phyloP scores from a whole-genome alignment of 345 rosid genomes.

The Kernera saxatilis region DNA sequence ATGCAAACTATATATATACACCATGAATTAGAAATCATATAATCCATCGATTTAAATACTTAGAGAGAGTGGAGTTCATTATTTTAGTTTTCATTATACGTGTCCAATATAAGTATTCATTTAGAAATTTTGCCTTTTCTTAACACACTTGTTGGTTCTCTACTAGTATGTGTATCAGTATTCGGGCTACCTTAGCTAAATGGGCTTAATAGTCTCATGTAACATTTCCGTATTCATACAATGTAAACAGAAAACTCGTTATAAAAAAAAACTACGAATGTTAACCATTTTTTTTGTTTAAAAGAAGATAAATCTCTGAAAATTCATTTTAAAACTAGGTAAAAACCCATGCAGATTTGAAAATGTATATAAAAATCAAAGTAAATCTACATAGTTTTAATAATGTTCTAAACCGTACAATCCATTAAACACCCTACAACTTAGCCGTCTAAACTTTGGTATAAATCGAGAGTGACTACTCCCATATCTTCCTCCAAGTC shows the following conservation, averaged over 20 bases:
- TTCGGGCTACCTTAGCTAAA: background rate
- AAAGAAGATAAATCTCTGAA: background rate
- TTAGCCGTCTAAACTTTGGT: background rate
- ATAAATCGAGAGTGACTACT: background rate
- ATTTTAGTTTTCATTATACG: background rate
- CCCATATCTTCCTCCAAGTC: slow-evolving; percentile 1
- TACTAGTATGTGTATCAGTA: background rate
- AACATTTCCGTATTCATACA: background rate
- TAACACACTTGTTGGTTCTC: background rate
- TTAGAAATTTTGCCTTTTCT: background rate
- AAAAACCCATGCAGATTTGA: background rate
- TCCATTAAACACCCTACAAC: background rate
- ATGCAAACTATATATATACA: background rate
- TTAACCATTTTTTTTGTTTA: background rate
- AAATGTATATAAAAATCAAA: background rate
- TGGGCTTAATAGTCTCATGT: background rate
- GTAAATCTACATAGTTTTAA: background rate
- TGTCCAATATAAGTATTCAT: background rate
- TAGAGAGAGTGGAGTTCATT: slow-evolving; percentile 19
- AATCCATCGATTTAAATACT: background rate
- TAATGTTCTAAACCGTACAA: background rate
- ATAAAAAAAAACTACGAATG: background rate
- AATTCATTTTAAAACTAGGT: background rate
- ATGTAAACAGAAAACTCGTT: background rate
- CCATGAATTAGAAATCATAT: background rate